Evolutionary conservation across 768 basidiomycete species (phyloP).

Genomic region (Rhodotorula sphaerocarpa): DNA sequence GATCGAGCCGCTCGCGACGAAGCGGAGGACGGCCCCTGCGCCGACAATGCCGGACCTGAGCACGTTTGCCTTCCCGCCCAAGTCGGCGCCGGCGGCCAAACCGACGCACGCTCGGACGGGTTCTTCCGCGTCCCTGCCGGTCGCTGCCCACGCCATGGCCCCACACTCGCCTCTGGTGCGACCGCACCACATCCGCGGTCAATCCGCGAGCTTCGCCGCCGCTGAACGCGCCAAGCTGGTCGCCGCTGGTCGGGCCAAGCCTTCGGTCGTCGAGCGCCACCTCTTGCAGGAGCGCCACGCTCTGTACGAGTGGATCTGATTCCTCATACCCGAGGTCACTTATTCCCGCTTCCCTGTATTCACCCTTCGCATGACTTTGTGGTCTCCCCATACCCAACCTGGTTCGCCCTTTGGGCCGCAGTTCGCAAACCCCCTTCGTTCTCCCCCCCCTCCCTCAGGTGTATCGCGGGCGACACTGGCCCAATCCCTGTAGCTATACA

Average conservation of each 20-base stretch:
- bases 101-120: neutral
- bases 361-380: neutral
- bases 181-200: neutral
- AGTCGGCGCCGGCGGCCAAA: neutral
- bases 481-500: too few species aligned
- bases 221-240: neutral
- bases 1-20: neutral
- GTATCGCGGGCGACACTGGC: too few species aligned
- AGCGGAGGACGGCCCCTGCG: too few species aligned
- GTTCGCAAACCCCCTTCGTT: too few species aligned
- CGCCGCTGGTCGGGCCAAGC: neutral
- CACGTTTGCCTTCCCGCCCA: constrained; percentile 3
- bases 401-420: too few species aligned
- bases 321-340: too few species aligned
- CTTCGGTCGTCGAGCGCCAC: neutral
- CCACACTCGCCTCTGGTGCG: neutral
- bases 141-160: neutral
- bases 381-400: too few species aligned
- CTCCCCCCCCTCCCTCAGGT: too few species aligned
- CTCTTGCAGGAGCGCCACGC: constrained; percentile 8
- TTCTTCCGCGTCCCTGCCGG: neutral
- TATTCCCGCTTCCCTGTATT: neutral
- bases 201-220: constrained; percentile 4
- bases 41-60: too few species aligned
- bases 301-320: constrained; percentile 25